These are phyloP conservation scores for Cryptococcus sp. DNA, from an alignment of 1,284 basidiomycete species.

Conservation along the genomic window DNA sequence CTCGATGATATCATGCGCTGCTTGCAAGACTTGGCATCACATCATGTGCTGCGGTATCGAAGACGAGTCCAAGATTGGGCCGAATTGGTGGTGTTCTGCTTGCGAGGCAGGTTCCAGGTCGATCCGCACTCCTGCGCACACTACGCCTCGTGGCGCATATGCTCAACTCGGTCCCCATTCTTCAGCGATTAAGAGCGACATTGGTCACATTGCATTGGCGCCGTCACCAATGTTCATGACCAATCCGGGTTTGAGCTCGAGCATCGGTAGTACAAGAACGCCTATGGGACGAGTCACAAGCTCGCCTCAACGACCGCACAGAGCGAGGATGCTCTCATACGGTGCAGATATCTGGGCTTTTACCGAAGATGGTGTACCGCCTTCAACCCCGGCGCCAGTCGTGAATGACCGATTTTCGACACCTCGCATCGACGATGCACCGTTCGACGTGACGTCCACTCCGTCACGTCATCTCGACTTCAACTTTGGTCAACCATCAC, in stretches of 20 bases:
- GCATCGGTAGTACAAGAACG: slow-evolving; percentile 22
- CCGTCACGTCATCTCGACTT: slow-evolving; percentile 49
- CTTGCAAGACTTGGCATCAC: slow-evolving; percentile 48
- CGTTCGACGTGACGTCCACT: slow-evolving; percentile 50
- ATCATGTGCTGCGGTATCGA: slow-evolving; percentile 40
- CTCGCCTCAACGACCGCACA: slow-evolving; percentile 34
- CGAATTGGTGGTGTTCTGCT: slow-evolving; percentile 42
- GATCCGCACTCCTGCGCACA: slow-evolving; percentile 32
- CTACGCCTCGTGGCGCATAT: slow-evolving; percentile 25
- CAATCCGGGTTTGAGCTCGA: slow-evolving; percentile 15
- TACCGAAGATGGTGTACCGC: slow-evolving; percentile 33
- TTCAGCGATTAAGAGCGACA: slow-evolving; percentile 42
- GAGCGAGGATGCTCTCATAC: slow-evolving; percentile 45
- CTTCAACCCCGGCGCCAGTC: slow-evolving; percentile 41
- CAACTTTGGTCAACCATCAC: slow-evolving; percentile 39
- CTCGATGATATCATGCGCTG: slow-evolving; percentile 37
- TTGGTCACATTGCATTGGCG: slow-evolving; percentile 40
- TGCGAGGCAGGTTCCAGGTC: slow-evolving; percentile 31
- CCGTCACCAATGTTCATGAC: slow-evolving; percentile 47
- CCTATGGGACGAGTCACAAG: slow-evolving; percentile 23
- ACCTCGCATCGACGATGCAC: slow-evolving; percentile 41
- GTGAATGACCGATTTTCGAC: slow-evolving; percentile 40
- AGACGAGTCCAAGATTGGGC: slow-evolving; percentile 26
- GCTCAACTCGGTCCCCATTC: slow-evolving; percentile 36
- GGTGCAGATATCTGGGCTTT: slow-evolving; percentile 43